phyloP scores from a whole-genome alignment of 495 filamentous ascomycete species.

The Hypoxylon crocopeplum region DNA sequence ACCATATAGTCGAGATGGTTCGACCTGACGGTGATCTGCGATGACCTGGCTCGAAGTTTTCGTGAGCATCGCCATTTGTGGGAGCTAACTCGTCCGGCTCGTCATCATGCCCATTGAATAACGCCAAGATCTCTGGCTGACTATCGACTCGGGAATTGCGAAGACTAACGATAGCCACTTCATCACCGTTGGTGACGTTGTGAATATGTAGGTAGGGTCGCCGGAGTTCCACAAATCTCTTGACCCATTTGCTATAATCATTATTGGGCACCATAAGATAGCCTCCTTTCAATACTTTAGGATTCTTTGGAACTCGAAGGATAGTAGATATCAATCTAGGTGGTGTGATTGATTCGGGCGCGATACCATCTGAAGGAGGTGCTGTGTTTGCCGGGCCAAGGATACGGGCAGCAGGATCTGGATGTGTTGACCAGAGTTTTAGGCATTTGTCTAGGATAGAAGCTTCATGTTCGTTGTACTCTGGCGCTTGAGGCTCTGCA shows the following conservation, averaged over 20 bases:
- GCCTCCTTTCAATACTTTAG: slow-evolving; percentile 78
- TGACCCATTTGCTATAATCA: slow-evolving; percentile 80
- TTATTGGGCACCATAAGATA: slow-evolving; percentile 81
- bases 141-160: slow-evolving; percentile 85
- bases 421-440: slow-evolving; percentile 77
- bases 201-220: slow-evolving; percentile 92
- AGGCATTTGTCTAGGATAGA: slow-evolving; percentile 73
- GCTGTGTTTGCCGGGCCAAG: slow-evolving; percentile 77
- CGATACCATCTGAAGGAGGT: slow-evolving; percentile 73
- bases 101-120: slow-evolving; percentile 62
- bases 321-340: slow-evolving; percentile 73
- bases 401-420: slow-evolving; percentile 74
- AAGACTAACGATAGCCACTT: slow-evolving; percentile 86
- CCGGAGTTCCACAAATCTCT: slow-evolving; percentile 91
- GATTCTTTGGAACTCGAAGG: slow-evolving; percentile 73
- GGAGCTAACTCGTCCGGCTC: slow-evolving; percentile 26
- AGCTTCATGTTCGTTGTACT: slow-evolving; percentile 61
- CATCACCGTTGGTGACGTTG: slow-evolving; percentile 82
- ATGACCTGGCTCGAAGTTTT: slow-evolving; percentile 40
- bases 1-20: slow-evolving; percentile 44
- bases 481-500: slow-evolving; percentile 38
- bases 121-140: slow-evolving; percentile 80
- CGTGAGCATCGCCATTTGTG: slow-evolving; percentile 15
- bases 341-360: slow-evolving; percentile 35
- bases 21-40: slow-evolving; percentile 40